Conservation (phyloP, 2,329 filamentous ascomycete species). For the Pseudogymnoascus sp. region DNA sequence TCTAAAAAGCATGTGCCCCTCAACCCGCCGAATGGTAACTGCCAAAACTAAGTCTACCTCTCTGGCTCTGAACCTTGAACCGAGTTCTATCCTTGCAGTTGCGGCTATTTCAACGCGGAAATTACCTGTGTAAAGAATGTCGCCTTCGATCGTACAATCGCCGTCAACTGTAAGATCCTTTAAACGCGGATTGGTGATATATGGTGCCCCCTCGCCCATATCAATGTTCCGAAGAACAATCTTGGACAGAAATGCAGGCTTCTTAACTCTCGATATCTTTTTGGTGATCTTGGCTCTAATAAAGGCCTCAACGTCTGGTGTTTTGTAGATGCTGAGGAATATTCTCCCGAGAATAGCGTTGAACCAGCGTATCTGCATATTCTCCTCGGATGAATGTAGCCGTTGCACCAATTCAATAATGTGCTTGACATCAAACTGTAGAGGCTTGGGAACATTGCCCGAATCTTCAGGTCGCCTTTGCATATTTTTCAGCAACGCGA, state of each 20-base stretch:
- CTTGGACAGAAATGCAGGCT: conserved; percentile 79
- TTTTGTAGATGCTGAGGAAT: conserved; percentile 83
- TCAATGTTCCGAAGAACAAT: conserved; percentile 77
- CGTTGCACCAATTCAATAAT: conserved; percentile 85
- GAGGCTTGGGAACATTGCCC: conserved; percentile 55
- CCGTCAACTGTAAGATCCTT: conserved; percentile 88
- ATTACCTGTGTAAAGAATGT: conserved; percentile 81
- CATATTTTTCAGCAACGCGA: conserved; percentile 79
- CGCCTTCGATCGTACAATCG: conserved; percentile 77
- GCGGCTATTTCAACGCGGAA: conserved; percentile 85
- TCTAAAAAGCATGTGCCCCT: conserved; percentile 75
- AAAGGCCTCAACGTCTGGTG: conserved; percentile 67
- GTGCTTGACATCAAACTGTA: conserved; percentile 73
- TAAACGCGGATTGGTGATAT: conserved; percentile 79
- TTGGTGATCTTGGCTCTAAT: conserved; percentile 84
- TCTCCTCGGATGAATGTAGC: conserved; percentile 85
- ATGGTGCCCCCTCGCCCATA: conserved; percentile 77
- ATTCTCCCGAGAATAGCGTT: conserved; percentile 84
- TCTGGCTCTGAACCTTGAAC: conserved; percentile 76
- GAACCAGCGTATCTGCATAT: conserved; percentile 83
- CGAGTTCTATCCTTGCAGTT: conserved; percentile 86
- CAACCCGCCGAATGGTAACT: conserved; percentile 72
- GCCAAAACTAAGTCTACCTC: conserved; percentile 86
- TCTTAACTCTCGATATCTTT: conserved; percentile 90
- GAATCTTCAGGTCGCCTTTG: conserved; percentile 54